Evolutionary conservation across 352 stramenopile genomes (phyloP).

Genomic region (Globisporangium mamillatum): DNA sequence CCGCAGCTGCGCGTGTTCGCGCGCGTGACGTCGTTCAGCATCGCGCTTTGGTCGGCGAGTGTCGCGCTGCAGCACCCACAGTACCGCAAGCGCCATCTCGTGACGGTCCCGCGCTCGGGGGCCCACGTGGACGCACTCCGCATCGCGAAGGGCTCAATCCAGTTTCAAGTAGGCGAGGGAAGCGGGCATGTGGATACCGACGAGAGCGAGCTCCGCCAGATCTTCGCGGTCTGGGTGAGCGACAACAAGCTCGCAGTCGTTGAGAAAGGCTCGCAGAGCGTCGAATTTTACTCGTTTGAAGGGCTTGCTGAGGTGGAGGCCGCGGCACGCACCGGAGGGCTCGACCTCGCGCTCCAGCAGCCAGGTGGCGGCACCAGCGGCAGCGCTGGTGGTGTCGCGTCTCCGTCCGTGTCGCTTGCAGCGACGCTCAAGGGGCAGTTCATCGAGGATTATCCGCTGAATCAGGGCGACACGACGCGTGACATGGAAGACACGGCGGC

Average conservation of each 20-base stretch:
- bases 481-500: constrained; percentile 49
- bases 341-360: constrained; percentile 25
- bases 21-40: constrained; percentile 38
- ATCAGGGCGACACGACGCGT: constrained; percentile 42
- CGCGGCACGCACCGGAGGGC: constrained; percentile 11
- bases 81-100: constrained; percentile 33
- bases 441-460: constrained; percentile 56
- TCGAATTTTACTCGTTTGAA: constrained; percentile 77
- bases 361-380: background rate
- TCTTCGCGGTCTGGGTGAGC: constrained; percentile 55
- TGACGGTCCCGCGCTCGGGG: constrained; percentile 29
- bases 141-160: background rate
- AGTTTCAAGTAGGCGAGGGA: background rate
- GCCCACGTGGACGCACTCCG: constrained; percentile 20
- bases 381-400: background rate
- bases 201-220: constrained; percentile 21
- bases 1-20: constrained; percentile 48
- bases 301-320: constrained; percentile 30
- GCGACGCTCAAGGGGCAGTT: constrained; percentile 24
- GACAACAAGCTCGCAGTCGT: constrained; percentile 64
- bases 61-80: constrained; percentile 24
- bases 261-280: constrained; percentile 44
- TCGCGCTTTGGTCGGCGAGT: constrained; percentile 52
- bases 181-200: constrained; percentile 1
- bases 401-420: background rate